phyloP scores from a whole-genome alignment of 176 grass and related monocot genomes.

The Coix lacrymajobi region DNA sequence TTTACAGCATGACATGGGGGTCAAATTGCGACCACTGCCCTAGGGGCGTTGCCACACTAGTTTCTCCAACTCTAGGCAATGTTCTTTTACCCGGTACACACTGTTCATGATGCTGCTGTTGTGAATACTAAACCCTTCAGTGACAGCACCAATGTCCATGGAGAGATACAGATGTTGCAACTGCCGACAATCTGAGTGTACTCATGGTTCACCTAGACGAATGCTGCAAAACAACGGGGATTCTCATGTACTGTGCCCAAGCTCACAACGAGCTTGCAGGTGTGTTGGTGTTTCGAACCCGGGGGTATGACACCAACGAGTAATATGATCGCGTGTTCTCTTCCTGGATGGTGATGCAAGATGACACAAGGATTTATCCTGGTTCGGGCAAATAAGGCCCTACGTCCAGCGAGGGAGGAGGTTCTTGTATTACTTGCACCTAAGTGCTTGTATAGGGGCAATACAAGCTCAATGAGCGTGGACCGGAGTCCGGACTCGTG shows the following conservation, averaged over 20 bases:
- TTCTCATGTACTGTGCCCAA: not conserved
- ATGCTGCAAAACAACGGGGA: not conserved
- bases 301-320: too few species aligned
- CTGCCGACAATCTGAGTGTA: not conserved
- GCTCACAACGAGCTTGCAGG: not conserved
- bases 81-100: too few species aligned
- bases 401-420: too few species aligned
- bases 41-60: not conserved
- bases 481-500: too few species aligned
- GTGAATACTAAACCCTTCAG: not conserved
- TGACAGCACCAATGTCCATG: not conserved
- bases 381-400: too few species aligned
- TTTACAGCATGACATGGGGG: not conserved
- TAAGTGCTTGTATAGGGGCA: too few species aligned
- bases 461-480: too few species aligned
- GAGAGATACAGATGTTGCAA: not conserved
- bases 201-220: not conserved
- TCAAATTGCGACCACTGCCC: not conserved
- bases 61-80: not conserved
- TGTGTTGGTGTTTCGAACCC: too few species aligned
- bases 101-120: not conserved
- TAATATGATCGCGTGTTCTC: too few species aligned
- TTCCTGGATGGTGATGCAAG: too few species aligned
- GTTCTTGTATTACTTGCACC: too few species aligned
- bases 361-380: too few species aligned